Conservation (phyloP, 306 rosid species). For the Medicago lupulina region DNA sequence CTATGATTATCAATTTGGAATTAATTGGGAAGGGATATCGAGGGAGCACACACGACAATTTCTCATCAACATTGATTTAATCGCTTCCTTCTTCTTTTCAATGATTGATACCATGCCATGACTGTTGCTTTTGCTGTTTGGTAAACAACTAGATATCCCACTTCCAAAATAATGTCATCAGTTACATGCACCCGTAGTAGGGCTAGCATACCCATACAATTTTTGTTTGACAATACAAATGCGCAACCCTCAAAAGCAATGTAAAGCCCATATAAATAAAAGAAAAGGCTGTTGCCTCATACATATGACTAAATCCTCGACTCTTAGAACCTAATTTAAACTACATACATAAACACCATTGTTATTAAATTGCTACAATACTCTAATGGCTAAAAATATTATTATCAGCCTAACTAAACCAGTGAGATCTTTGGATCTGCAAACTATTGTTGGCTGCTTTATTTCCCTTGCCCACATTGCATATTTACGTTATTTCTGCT, state of each 20-base stretch:
- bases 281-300: too few species aligned
- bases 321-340: too few species aligned
- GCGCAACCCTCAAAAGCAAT: too few species aligned
- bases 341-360: not conserved
- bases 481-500: not conserved
- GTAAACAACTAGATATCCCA: constrained; percentile 24
- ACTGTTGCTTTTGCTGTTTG: constrained; percentile 12
- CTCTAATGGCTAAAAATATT: constrained; percentile 10
- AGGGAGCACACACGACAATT: constrained; percentile 18
- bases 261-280: too few species aligned
- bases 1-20: constrained; percentile 11
- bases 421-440: constrained; percentile 24
- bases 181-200: not conserved
- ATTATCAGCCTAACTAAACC: constrained; percentile 1
- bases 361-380: constrained; percentile 22
- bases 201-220: not conserved
- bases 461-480: constrained; percentile 5
- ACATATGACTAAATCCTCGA: too few species aligned
- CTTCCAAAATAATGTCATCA: constrained; percentile 18
- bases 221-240: too few species aligned
- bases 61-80: constrained; percentile 13
- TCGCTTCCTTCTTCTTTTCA: constrained; percentile 11
- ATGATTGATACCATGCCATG: not conserved
- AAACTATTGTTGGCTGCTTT: not conserved
- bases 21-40: constrained; percentile 17